Evolutionary conservation across 257 asterid genomes (phyloP), one percentile per base, ranked within the genome.

Genomic region (Solanum clarkiae): DNA sequence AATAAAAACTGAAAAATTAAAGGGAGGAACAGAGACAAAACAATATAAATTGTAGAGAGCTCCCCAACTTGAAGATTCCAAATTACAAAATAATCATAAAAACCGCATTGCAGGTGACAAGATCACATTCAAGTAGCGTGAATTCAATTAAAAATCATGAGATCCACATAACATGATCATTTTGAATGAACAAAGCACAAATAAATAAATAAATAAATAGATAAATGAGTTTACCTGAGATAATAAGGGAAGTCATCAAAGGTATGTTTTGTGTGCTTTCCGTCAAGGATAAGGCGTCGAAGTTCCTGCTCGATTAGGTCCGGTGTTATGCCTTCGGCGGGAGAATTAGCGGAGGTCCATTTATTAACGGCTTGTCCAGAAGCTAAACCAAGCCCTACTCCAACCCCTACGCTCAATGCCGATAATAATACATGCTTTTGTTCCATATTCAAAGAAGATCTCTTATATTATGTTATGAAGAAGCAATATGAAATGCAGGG

Each of bases 321-420:
- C 84, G 90, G 91, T 62, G 97, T 90, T 32, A 92, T 82, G 66
- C 93, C 94, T 49, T 92, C 97, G 13, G 72, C 86, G 51, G 81
- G 85, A 22, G 88, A 72, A 86, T 83, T 54, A 49, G 15, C 32
- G 5, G 89, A 90, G 7, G 89, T 80, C 97, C 97, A 94, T 90
- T 84, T 90, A 55, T 93, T 90, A 84, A 92, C 93, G 32, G 93
- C 87, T 55, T 94, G 93, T 22, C 98, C 95, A 14, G 97, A 92
- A 17, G 90, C 97, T 88, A 94, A 84, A 0, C 99, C 97, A 51
- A 93, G 89, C 32, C 99, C 99, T 17, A 94, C 94, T 29, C 99
- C 99, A 10, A 95, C 94, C 59, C 99, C 99, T 8, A 95, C 93
- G 88, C 98, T 86, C 92, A 95, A 89, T 89, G 98, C 99, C 62